These are phyloP conservation scores for Suillus cothurnatus DNA, from an alignment of 768 basidiomycete genomes.

Conservation along the genomic window DNA sequence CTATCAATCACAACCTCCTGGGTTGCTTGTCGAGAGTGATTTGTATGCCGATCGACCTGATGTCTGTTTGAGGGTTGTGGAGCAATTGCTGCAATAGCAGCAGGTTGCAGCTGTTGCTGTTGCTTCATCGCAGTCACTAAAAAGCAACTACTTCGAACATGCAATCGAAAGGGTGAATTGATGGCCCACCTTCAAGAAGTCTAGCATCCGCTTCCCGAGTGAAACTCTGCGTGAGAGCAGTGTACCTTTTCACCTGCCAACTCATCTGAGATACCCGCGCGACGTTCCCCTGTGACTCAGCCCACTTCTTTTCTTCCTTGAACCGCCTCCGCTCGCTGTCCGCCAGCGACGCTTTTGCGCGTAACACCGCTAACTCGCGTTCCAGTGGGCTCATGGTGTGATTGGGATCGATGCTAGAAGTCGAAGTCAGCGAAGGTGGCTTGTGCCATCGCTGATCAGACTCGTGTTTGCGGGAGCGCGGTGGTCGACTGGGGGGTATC, in stretches of 20 bases:
- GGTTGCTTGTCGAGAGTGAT: constrained; percentile 27
- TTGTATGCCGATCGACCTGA: constrained; percentile 29
- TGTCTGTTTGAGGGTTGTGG: constrained; percentile 26
- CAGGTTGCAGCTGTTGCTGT: constrained; percentile 19
- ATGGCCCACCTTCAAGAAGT: constrained; percentile 58
- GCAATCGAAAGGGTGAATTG: background rate
- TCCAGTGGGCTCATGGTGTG: constrained; percentile 64
- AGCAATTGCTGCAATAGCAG: constrained; percentile 16
- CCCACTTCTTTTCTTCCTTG: constrained; percentile 90
- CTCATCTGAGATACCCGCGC: constrained; percentile 78
- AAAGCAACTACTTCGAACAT: constrained; percentile 10
- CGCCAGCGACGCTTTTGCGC: constrained; percentile 77
- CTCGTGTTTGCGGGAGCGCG: constrained; percentile 31
- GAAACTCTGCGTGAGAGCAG: constrained; percentile 79
- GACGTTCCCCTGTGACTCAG: constrained; percentile 72
- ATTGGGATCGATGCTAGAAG: constrained; percentile 62
- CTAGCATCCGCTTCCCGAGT: constrained; percentile 75
- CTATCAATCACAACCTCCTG: constrained; percentile 32
- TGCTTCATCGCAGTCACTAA: constrained; percentile 31
- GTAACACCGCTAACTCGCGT: constrained; percentile 72
- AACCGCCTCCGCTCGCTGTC: constrained; percentile 82
- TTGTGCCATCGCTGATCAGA: constrained; percentile 35
- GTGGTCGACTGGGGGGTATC: constrained; percentile 26
- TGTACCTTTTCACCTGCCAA: constrained; percentile 83
- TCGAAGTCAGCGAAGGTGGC: constrained; percentile 64